Percentiles rank a stretch among this genome's conserved stretches.
Conservation (phyloP, 805 yeast genomes). For the Saccharomycopsis olivae region DNA sequence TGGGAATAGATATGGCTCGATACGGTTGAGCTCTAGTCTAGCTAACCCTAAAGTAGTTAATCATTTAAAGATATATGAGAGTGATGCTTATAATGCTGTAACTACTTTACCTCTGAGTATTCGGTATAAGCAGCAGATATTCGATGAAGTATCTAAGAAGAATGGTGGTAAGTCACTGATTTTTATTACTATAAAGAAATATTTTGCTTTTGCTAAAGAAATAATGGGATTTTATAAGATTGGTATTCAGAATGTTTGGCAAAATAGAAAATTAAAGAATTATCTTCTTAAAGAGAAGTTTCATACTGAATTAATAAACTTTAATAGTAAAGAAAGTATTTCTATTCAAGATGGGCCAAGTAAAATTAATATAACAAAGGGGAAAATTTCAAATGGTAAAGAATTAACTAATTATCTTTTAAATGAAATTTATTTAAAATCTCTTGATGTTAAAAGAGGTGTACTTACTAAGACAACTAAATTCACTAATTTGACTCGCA, state of each 20-base stretch:
- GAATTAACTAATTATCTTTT: slow-evolving; percentile 29
- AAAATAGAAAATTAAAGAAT: slow-evolving; percentile 27
- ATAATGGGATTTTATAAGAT: slow-evolving; percentile 41
- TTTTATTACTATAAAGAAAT: slow-evolving; percentile 29
- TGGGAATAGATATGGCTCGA: too few relatives aligned
- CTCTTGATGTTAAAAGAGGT: slow-evolving; percentile 24
- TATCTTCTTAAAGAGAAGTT: slow-evolving; percentile 22
- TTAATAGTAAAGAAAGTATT: slow-evolving; percentile 11
- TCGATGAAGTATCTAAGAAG: slow-evolving; percentile 18
- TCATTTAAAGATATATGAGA: too few relatives aligned
- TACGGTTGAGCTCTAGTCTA: too few relatives aligned
- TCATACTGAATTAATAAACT: slow-evolving; percentile 21
- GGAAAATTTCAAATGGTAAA: slow-evolving; percentile 24
- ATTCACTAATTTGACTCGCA: slow-evolving; percentile 33
- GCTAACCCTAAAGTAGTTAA: too few relatives aligned
- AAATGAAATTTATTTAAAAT: slow-evolving; percentile 27
- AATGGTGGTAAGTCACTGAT: neutral
- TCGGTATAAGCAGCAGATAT: slow-evolving; percentile 20
- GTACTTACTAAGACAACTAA: slow-evolving; percentile 10
- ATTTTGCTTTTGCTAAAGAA: slow-evolving; percentile 33
- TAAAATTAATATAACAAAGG: slow-evolving; percentile 18
- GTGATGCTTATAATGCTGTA: slow-evolving; percentile 11
- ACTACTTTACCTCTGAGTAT: slow-evolving; percentile 9
- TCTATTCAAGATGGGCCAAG: neutral
- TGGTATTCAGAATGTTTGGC: slow-evolving; percentile 50